Base-by-base conservation (phyloP, 2,329 filamentous ascomycete genomes). In the Sordariomycetes sp. region DNA sequence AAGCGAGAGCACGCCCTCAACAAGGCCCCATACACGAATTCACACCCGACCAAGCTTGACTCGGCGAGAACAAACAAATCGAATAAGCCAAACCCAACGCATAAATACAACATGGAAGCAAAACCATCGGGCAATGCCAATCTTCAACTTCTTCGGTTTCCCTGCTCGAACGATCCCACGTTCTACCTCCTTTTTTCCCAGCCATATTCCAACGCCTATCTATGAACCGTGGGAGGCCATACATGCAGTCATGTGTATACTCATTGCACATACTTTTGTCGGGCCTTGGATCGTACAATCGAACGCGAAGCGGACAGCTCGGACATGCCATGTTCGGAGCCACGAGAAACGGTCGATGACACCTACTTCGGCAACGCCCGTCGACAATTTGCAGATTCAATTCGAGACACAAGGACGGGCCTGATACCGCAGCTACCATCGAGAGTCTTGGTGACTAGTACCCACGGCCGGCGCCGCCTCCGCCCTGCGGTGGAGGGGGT, bases 391-490 rank as follows among this genome's bases (percentile, higher is more conserved):
- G 24, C 40, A 52, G 37, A 48, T 60, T 37, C 53, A n/a, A 55
- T 54, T 51, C 40, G 53, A 53, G 58, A 50, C 55, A 55, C 53
- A 54, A 37, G 18, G 52, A 54, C 22, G 53, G 48, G 28, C 35
- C 24, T 25, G 18, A 20, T 40, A 14, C 54, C 25, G 22, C 40
- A 16, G n/a, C n/a, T 24, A 24, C 46, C 12, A 11, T 22, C 46
- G 6, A 24, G 46, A 12, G 46, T 50, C n/a, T 18, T 20, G 28
- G n/a, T 32, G 34, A 34, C 59, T 74, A 78, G 65, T 78, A 79
- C 60, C 76, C 74, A 55, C 74, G 62, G 40, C 66, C 63, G 56
- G 69, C 70, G 40, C 70, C 65, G 20, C 32, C 61, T 61, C 56
- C 62, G 65, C 60, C 66, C 70, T 14, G 68, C 59, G 69, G 71